phyloP scores from a whole-genome alignment of 192 early-diverging fungal genomes.

The Backusella parvicylindrica region DNA sequence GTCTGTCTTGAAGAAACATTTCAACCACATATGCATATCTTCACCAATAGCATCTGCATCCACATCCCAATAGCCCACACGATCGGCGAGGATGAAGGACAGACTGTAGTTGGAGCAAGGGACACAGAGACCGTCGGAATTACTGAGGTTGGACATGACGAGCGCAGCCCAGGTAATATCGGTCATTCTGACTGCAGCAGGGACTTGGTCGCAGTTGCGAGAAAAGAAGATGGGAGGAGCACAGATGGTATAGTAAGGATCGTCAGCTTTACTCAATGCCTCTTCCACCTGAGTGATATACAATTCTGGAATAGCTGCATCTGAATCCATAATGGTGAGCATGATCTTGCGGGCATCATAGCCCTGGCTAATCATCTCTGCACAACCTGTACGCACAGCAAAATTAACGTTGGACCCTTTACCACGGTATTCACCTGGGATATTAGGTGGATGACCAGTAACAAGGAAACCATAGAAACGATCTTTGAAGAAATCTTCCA shows the following conservation, averaged over 20 bases:
- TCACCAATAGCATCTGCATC: conserved; percentile 56
- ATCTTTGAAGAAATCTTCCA: conserved; percentile 51
- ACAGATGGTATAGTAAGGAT: conserved; percentile 37
- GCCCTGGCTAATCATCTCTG: conserved; percentile 25
- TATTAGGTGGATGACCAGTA: conserved; percentile 65
- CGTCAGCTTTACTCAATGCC: conserved; percentile 30
- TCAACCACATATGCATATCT: conserved; percentile 56
- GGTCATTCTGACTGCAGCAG: conserved; percentile 64
- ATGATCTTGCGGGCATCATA: conserved; percentile 52
- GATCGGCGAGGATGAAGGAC: conserved; percentile 65
- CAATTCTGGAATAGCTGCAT: conserved; percentile 73
- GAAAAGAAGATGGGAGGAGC: conserved; percentile 52
- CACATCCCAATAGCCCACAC: conserved; percentile 75
- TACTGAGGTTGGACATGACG: conserved; percentile 70
- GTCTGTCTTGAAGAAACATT: conserved; percentile 71
- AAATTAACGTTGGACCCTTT: conserved; percentile 73
- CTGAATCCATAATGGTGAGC: conserved; percentile 63
- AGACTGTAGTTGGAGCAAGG: conserved; percentile 78
- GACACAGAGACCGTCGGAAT: conserved; percentile 53
- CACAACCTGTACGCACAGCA: conserved; percentile 44
- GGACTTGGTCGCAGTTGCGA: conserved; percentile 64
- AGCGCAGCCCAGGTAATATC: conserved; percentile 75
- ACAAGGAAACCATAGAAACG: conserved; percentile 63
- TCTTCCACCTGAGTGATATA: conserved; percentile 54
- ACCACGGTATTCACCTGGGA: conserved; percentile 75